These are phyloP conservation scores for Xanthoceras sorbifolium DNA, from an alignment of 345 rosid species.

Conservation along the genomic window DNA sequence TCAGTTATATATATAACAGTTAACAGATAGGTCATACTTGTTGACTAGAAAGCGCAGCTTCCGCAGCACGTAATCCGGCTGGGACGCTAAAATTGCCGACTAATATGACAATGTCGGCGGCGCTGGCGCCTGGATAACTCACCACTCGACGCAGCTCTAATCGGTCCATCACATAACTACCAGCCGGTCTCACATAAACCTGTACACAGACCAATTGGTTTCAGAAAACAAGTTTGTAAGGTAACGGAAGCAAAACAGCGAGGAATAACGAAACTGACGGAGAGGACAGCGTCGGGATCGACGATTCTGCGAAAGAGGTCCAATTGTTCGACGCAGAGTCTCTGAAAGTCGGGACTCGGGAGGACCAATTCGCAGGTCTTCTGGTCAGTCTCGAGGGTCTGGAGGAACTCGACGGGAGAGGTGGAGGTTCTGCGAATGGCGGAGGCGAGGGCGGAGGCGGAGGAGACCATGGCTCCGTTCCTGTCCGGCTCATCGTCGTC, in stretches of 20 bases:
- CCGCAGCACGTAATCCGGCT: slow-evolving; percentile 77
- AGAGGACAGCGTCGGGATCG: slow-evolving; percentile 67
- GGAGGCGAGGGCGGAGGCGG: slow-evolving; percentile 79
- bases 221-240: background rate
- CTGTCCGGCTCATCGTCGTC: slow-evolving; percentile 32
- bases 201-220: slow-evolving; percentile 19
- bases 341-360: slow-evolving; percentile 80
- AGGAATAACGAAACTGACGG: slow-evolving; percentile 40
- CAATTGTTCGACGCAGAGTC: slow-evolving; percentile 76
- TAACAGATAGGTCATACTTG: no score
- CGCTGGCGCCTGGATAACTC: slow-evolving; percentile 51
- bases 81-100: slow-evolving; percentile 77
- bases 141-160: slow-evolving; percentile 80
- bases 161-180: slow-evolving; percentile 93
- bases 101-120: slow-evolving; percentile 60
- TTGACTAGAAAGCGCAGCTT: slow-evolving; percentile 76
- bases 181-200: slow-evolving; percentile 94
- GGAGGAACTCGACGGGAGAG: slow-evolving; percentile 75
- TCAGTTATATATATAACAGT: no score
- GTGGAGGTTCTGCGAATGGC: slow-evolving; percentile 66
- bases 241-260: background rate
- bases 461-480: slow-evolving; percentile 40
- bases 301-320: slow-evolving; percentile 81
- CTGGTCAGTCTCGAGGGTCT: slow-evolving; percentile 57
- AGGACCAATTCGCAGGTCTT: slow-evolving; percentile 54